phyloP scores from a whole-genome alignment of 495 filamentous ascomycete genomes.

The Trichoderma gamsii region DNA sequence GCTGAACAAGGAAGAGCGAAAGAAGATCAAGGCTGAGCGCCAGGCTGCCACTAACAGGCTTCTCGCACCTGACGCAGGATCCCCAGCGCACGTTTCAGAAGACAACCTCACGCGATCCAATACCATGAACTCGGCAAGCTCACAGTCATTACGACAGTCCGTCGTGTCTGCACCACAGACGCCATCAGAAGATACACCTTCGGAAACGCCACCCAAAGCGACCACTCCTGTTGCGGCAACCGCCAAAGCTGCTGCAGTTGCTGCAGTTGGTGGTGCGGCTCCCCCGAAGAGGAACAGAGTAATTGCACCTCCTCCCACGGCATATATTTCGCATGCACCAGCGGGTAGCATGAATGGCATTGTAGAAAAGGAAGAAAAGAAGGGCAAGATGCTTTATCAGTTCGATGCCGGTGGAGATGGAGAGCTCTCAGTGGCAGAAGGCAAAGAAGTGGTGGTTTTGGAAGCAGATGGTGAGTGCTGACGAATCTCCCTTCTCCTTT shows the following conservation, averaged over 20 bases:
- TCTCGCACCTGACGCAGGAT: slow-evolving; percentile 33
- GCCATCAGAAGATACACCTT: slow-evolving; percentile 40
- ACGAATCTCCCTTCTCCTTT: slow-evolving; percentile 7
- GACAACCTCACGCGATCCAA: slow-evolving; percentile 66
- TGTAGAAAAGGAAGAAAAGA: slow-evolving; percentile 45
- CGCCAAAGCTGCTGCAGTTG: slow-evolving; percentile 22
- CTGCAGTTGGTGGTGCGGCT: slow-evolving; percentile 18
- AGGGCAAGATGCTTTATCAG: slow-evolving; percentile 81
- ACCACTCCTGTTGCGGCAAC: slow-evolving; percentile 23
- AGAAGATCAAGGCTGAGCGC: slow-evolving; percentile 76
- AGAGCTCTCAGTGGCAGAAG: slow-evolving; percentile 74
- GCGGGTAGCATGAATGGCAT: slow-evolving; percentile 31
- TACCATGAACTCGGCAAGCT: slow-evolving; percentile 90
- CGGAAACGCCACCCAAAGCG: slow-evolving; percentile 31
- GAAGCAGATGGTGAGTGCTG: slow-evolving; percentile 75
- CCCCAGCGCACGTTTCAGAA: slow-evolving; percentile 41
- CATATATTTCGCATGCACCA: slow-evolving; percentile 65
- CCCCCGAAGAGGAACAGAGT: slow-evolving; percentile 58
- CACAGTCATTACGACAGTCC: slow-evolving; percentile 78
- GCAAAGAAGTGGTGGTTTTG: slow-evolving; percentile 66
- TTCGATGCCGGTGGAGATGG: slow-evolving; percentile 75
- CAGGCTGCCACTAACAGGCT: slow-evolving; percentile 69
- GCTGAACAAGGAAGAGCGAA: slow-evolving; percentile 86
- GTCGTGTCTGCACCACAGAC: slow-evolving; percentile 59
- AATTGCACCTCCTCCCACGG: slow-evolving; percentile 77